Percentiles rank a stretch among this genome's conserved stretches.
Evolutionary conservation across 2,329 filamentous ascomycete genomes (phyloP).

Genomic region (Apiospora pterosperma): DNA sequence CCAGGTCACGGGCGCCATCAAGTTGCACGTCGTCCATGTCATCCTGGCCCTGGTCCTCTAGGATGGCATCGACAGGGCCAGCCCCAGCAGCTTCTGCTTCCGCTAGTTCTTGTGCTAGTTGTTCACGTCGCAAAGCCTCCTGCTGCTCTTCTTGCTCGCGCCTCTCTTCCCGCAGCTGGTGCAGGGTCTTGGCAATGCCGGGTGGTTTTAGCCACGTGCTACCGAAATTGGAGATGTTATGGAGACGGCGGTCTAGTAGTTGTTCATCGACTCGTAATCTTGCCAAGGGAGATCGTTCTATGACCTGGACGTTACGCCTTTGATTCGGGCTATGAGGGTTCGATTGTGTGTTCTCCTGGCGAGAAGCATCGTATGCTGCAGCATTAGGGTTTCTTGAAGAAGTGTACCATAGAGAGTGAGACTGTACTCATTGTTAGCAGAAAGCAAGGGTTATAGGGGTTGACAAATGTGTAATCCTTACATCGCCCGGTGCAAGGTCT

Average conservation of each 20-base stretch:
- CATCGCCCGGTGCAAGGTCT: slow-evolving; percentile 67
- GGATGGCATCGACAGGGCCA: slow-evolving; percentile 6
- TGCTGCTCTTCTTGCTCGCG: slow-evolving; percentile 85
- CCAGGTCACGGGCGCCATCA: slow-evolving; percentile 58
- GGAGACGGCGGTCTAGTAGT: slow-evolving; percentile 70
- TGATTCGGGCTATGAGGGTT: slow-evolving; percentile 27
- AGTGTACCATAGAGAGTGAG: slow-evolving; percentile 71
- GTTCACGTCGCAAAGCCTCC: slow-evolving; percentile 67
- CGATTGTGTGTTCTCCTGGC: slow-evolving; percentile 16
- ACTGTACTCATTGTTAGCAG: slow-evolving; percentile 41
- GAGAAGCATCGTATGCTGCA: slow-evolving; percentile 19
- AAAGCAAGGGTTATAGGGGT: slow-evolving; percentile 13
- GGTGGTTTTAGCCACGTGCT: slow-evolving; percentile 88
- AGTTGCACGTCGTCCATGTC: slow-evolving; percentile 55
- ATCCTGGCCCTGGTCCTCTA: slow-evolving; percentile 30
- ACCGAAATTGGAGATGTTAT: slow-evolving; percentile 83
- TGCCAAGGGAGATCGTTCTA: slow-evolving; percentile 61
- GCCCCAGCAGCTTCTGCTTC: slow-evolving; percentile 54
- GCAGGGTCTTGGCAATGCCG: slow-evolving; percentile 82
- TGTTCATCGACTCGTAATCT: slow-evolving; percentile 74
- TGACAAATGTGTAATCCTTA: slow-evolving; percentile 30
- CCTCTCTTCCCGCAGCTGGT: slow-evolving; percentile 85
- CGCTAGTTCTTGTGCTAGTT: slow-evolving; percentile 70
- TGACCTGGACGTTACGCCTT: slow-evolving; percentile 14
- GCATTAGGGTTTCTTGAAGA: slow-evolving; percentile 52